These are phyloP conservation scores for Ichthyophthirius multifiliis DNA, from an alignment of 169 alveolate species.

Conservation along the genomic window DNA sequence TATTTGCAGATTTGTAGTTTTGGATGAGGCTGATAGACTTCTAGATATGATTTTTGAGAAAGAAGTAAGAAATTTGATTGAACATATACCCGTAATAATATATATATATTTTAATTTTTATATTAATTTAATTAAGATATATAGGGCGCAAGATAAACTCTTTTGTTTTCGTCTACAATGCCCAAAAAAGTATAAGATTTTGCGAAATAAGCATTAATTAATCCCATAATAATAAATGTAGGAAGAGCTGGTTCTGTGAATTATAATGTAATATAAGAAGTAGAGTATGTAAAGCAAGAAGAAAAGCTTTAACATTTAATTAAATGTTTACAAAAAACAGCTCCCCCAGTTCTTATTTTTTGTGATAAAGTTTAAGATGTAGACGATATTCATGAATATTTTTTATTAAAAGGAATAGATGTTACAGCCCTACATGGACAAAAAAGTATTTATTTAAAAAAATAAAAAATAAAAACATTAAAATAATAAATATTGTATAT, in stretches of 20 bases:
- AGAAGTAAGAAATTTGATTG: slow-evolving; percentile 91
- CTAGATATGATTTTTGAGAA: slow-evolving; percentile 97
- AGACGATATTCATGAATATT: slow-evolving; percentile 93
- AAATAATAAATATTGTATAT: slow-evolving; percentile 10
- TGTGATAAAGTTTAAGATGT: slow-evolving; percentile 94
- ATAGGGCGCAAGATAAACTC: slow-evolving; percentile 88
- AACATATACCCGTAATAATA: slow-evolving; percentile 79
- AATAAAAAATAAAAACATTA: slow-evolving; percentile 22
- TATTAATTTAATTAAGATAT: slow-evolving; percentile 50
- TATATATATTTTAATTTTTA: slow-evolving; percentile 11
- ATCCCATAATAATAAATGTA: slow-evolving; percentile 93
- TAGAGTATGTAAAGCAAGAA: slow-evolving; percentile 92
- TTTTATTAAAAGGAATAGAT: slow-evolving; percentile 40
- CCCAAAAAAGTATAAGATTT: slow-evolving; percentile 96
- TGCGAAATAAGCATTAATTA: slow-evolving; percentile 89
- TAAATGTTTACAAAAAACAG: slow-evolving; percentile 91
- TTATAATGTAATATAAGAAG: slow-evolving; percentile 91
- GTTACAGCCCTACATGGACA: slow-evolving; percentile 64
- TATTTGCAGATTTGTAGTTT: slow-evolving; percentile 89
- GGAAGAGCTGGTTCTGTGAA: slow-evolving; percentile 95
- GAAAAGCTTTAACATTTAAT: slow-evolving; percentile 86
- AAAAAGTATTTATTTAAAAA: slow-evolving; percentile 43
- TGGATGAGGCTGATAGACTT: slow-evolving; percentile 98
- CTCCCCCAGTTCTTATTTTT: slow-evolving; percentile 95
- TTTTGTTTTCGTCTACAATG: slow-evolving; percentile 97